Base-by-base conservation (phyloP, 768 basidiomycete species). In the Boletus reticuloceps region DNA sequence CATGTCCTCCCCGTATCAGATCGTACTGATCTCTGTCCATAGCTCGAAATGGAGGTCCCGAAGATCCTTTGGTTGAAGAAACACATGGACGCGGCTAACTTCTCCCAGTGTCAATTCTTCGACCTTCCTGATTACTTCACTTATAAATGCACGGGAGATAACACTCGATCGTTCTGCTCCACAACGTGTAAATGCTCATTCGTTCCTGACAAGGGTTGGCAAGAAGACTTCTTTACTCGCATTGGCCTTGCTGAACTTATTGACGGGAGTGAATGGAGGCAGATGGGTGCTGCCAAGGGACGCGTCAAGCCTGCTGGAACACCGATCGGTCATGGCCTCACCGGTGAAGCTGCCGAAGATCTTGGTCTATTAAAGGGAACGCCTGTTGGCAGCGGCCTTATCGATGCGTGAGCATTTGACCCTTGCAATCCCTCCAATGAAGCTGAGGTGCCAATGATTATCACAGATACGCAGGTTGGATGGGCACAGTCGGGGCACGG, bases 11-110 rank as follows among this genome's bases (percentile, higher is more conserved):
- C 37, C 22, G 13, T 31, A 42, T 53, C 46, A 16, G 37, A 50
- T 47, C 48, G 22, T 54, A n/a, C 49, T 58, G 41, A 63, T 51
- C 17, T 49, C 25, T 36, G 29, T 37, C 43, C 39, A 27, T 58
- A 97, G 91, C 81, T 98, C 41, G 95, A 98, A 72, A 98, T 98
- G 97, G 96, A 98, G 73, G 84, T 98, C 42, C 96, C 96, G 0
- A 98, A 98, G 72, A 88, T 95, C 31, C 84, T 98, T 29, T 98
- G 97, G 97, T 80, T 98, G 41, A 98, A 95, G 72, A 86, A 84
- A 56, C 79, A 89, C 74, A 95, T 98, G 94, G 66, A 80, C 3
- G 67, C 82, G 1, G 74, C 80, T 12, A 77, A 76, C 17, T 98
- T 99, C 73, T 71, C 81, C 22, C 76, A 76, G 51, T 91, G 88